Conservation (phyloP, 805 yeast genomes). For the Saccharomycopsis sp. region DNA sequence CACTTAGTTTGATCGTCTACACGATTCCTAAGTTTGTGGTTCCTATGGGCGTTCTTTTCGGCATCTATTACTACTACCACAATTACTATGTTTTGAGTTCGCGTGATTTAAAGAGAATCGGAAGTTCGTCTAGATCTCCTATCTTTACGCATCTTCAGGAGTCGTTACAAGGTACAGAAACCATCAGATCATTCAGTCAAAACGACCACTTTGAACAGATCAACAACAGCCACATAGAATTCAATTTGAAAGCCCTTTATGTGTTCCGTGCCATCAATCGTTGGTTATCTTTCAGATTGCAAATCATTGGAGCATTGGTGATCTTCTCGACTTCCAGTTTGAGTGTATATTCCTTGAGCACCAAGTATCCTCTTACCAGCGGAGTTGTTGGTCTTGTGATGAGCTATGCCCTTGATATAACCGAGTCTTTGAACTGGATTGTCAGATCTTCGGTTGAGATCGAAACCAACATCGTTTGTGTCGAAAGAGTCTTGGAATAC, state of each 20-base stretch:
- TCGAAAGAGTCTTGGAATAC: slow-evolving; percentile 61
- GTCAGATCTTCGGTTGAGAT: slow-evolving; percentile 58
- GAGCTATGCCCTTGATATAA: slow-evolving; percentile 56
- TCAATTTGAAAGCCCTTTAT: slow-evolving; percentile 41
- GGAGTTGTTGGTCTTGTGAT: slow-evolving; percentile 60
- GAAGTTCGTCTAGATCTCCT: slow-evolving; percentile 64
- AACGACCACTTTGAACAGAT: slow-evolving; percentile 49
- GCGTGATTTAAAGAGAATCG: slow-evolving; percentile 72
- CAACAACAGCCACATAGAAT: slow-evolving; percentile 46
- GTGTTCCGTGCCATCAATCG: slow-evolving; percentile 51
- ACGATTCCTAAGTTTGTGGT: slow-evolving; percentile 48
- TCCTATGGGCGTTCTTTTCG: slow-evolving; percentile 37
- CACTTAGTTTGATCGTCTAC: slow-evolving; percentile 44
- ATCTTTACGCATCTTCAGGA: slow-evolving; percentile 79
- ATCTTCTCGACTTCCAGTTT: slow-evolving; percentile 46
- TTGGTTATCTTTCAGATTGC: slow-evolving; percentile 61
- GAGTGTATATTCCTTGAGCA: slow-evolving; percentile 35
- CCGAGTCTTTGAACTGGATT: slow-evolving; percentile 46
- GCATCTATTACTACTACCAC: slow-evolving; percentile 67
- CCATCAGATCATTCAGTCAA: slow-evolving; percentile 73
- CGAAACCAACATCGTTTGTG: slow-evolving; percentile 58
- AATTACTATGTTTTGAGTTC: slow-evolving; percentile 59
- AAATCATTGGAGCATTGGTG: slow-evolving; percentile 53
- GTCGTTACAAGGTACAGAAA: slow-evolving; percentile 66
- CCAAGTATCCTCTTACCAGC: slow-evolving; percentile 40